Evolutionary conservation across 225 moss, liverwort and hornwort genomes (phyloP), one percentile per base, ranked within the genome.

Genomic region (Takakia lepidozioides): DNA sequence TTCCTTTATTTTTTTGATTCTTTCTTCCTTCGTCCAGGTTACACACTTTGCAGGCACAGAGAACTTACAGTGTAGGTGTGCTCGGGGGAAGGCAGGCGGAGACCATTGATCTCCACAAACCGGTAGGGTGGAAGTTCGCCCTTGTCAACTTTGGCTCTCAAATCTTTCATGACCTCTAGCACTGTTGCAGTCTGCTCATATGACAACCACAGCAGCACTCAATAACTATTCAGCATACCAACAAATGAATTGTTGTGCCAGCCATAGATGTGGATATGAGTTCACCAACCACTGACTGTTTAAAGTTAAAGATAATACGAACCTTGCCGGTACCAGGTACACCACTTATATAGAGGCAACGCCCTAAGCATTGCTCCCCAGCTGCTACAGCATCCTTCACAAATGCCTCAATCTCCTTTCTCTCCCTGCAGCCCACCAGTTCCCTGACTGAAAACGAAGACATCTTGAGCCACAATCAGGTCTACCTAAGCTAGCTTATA

Each of bases 321-420:
- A 95, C 95, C 84, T 98, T 98, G 73, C 98, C 98, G 21, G 98
- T 98, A 25, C 98, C 98, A 14, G 98, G 98, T 42, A 98, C 91
- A 43, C 98, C 98, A 69, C 98, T 91, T 38, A 98, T 98, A 69
- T 98, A 98, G 21, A 98, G 91, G 58, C 85, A 98, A 23, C 87
- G 77, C 34, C 98, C 98, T 54, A 91, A 42, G 65, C 95, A 98
- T 19, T 91, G 71, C 30, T 91, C 85, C 45, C 87, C 91, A 49
- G 82, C 95, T 68, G 62, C 80, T 22, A 98, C 84, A 19, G 91
- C 82, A 48, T 85, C 91, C 63, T 64, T 87, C 4, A 98, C 56
- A 68, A 98, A 91, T 18, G 73, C 60, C 57, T 75, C 77, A 63
- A 98, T 76, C 66, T 98, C 98, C 47, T 66, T 68, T 53, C 83